phyloP scores from a whole-genome alignment of 2,329 filamentous ascomycete genomes.

The Fusarium sp. region DNA sequence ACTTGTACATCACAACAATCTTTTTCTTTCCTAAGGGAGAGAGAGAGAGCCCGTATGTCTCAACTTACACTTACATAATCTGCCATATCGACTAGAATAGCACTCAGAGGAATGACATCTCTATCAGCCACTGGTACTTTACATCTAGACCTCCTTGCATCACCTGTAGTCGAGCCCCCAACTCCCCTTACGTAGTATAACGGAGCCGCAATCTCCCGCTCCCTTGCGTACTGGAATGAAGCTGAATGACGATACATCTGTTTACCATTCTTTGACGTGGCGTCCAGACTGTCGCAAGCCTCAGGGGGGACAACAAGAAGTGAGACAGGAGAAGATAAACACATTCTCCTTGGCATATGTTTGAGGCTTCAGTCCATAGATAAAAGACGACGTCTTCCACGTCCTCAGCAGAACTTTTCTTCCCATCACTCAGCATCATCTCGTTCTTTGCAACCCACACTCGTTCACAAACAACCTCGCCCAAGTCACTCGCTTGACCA shows the following conservation, averaged over 20 bases:
- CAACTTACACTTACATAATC: background rate
- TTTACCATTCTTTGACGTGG: constrained; percentile 34
- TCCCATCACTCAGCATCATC: constrained; percentile 23
- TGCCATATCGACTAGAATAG: constrained; percentile 8
- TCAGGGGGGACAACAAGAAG: constrained; percentile 9
- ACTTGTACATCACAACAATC: too few species aligned
- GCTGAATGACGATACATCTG: constrained; percentile 16
- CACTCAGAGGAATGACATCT: background rate
- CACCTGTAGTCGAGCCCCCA: constrained; percentile 3
- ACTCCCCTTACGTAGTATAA: constrained; percentile 19
- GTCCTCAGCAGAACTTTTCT: background rate
- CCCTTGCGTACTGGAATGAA: constrained; percentile 38
- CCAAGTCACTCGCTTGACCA: constrained; percentile 43
- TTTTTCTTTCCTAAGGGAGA: too few species aligned
- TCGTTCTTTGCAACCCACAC: constrained; percentile 26
- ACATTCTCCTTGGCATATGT: constrained; percentile 2
- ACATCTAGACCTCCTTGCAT: constrained; percentile 14
- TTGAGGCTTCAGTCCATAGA: constrained; percentile 19
- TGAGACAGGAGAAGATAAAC: constrained; percentile 14
- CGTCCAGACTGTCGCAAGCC: constrained; percentile 24
- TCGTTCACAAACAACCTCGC: constrained; percentile 35
- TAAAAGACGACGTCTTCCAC: constrained; percentile 40
- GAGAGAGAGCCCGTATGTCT: too few species aligned
- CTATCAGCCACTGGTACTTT: background rate
- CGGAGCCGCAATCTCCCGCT: constrained; percentile 29